These are phyloP conservation scores for Macrocystidia cucumis DNA, from an alignment of 1,284 basidiomycete genomes.

Conservation along the genomic window DNA sequence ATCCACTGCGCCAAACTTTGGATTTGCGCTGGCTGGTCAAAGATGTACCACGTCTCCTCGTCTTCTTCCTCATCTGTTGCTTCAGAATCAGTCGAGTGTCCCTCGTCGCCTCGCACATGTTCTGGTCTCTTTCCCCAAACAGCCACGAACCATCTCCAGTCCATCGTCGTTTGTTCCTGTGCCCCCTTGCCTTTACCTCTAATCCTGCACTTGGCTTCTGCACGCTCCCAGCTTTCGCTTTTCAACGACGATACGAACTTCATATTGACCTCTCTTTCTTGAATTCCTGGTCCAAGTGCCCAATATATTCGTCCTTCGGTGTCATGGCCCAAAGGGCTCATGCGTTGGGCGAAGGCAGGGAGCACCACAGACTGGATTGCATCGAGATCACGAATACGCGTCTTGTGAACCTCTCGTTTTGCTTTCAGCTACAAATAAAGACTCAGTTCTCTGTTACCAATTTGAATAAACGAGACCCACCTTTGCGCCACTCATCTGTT, in stretches of 20 bases:
- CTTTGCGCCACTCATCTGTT: background rate
- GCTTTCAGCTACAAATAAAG: constrained; percentile 16
- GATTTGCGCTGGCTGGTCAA: constrained; percentile 58
- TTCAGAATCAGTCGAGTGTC: constrained; percentile 12
- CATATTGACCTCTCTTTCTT: constrained; percentile 37
- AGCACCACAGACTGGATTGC: constrained; percentile 29
- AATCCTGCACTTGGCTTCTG: constrained; percentile 27
- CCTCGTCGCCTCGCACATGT: constrained; percentile 7
- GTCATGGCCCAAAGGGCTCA: constrained; percentile 42
- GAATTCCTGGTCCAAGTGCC: constrained; percentile 38
- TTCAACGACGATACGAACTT: constrained; percentile 19
- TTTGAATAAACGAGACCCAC: background rate
- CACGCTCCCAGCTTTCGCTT: too few relatives aligned
- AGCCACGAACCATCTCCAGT: constrained; percentile 70
- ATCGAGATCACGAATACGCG: constrained; percentile 28
- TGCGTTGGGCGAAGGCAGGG: constrained; percentile 31
- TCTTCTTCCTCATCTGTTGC: constrained; percentile 28
- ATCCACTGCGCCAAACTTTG: constrained; percentile 61
- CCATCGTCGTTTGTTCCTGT: constrained; percentile 37
- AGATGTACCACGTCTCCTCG: constrained; percentile 61
- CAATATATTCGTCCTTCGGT: constrained; percentile 45
- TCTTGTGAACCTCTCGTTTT: constrained; percentile 28
- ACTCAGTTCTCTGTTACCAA: background rate
- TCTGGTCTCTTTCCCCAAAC: constrained; percentile 55
- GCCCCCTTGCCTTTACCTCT: constrained; percentile 33